Evolutionary conservation across 2,329 filamentous ascomycete species (phyloP), one percentile per base, ranked within the genome.

Genomic region (Paraphoma chrysanthemicola): DNA sequence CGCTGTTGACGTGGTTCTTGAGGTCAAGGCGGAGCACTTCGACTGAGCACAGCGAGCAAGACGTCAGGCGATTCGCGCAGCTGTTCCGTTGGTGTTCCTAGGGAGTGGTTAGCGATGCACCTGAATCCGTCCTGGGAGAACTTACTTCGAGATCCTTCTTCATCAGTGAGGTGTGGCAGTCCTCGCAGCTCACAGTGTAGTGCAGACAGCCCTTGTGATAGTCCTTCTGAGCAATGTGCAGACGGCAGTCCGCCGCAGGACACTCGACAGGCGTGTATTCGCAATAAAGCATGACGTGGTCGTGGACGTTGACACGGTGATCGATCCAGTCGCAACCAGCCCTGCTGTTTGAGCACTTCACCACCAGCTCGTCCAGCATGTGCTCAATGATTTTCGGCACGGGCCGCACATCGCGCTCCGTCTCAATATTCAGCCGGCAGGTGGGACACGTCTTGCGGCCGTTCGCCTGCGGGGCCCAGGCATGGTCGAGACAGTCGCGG

Each of bases 221-320:
- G 68, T 88, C 81, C 69, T 84, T 88, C 65, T 84, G 81, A 43
- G 79, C 80, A n/a, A 84, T 81, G 47, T 79, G 77, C 58, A 83
- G 76, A 17, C 79, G 77, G 68, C 86, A 89, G 11, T 76, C 73
- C 31, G 74, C 63, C 17, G 77, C 77, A 1, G 82, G 78, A 57
- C 86, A 89, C 55, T 81, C 78, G 18, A 88, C 75, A 38, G 80
- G 72, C 48, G 81, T 80, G 64, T 84, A 84, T 10, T 80, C 81
- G 67, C 86, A 89, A 66, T 88, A 86, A 60, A 84, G 83, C 67
- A 85, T 81, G 48, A 87, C 81, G 68, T 89, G 86, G 56, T 84
- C 80, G 69, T 85, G 80, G 47, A 87, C 78, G 64, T 86, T 82
- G 42, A 82, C 83, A 46, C 86, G 79, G 51, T 86, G 81, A 46